phyloP scores from a whole-genome alignment of 176 grass and related monocot genomes.

The Poa annua region DNA sequence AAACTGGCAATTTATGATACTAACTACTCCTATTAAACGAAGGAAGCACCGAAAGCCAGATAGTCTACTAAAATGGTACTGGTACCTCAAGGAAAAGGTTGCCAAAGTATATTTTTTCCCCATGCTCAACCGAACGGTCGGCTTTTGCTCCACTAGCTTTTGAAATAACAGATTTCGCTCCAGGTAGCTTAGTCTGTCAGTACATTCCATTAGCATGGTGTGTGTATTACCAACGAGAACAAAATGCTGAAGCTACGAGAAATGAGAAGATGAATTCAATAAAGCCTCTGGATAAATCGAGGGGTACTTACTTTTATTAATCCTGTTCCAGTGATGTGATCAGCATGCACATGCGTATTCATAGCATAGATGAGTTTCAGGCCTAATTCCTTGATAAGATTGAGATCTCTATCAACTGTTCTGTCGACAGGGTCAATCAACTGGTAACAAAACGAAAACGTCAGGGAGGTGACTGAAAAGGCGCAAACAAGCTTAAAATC shows the following conservation, averaged over 20 bases:
- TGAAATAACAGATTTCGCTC: constrained; percentile 79
- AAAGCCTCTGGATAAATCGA: constrained; percentile 1
- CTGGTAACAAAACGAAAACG: constrained; percentile 43
- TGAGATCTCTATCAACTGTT: constrained; percentile 85
- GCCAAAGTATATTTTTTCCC: constrained; percentile 84
- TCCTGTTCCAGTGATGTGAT: constrained; percentile 92
- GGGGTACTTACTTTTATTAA: constrained; percentile 69
- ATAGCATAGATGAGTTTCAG: constrained; percentile 92
- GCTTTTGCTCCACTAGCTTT: constrained; percentile 77
- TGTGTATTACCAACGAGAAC: constrained; percentile 8
- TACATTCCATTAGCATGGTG: constrained; percentile 8
- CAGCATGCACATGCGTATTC: constrained; percentile 98
- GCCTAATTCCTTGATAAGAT: constrained; percentile 84
- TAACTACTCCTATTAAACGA: not conserved
- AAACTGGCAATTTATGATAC: not conserved
- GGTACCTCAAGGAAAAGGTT: constrained; percentile 87
- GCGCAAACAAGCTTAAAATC: not conserved
- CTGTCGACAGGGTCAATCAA: constrained; percentile 85
- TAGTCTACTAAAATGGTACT: not conserved
- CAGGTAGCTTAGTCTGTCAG: constrained; percentile 67
- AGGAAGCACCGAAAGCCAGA: not conserved
- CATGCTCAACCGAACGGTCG: constrained; percentile 80
- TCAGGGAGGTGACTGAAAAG: constrained; percentile 29
- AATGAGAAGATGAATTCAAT: not conserved
- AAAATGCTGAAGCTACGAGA: not conserved